A percentile compares a stretch with the other conserved stretches of the same genome.
phyloP scores from a whole-genome alignment of 2,329 filamentous ascomycete genomes.

The Botrytis porri region DNA sequence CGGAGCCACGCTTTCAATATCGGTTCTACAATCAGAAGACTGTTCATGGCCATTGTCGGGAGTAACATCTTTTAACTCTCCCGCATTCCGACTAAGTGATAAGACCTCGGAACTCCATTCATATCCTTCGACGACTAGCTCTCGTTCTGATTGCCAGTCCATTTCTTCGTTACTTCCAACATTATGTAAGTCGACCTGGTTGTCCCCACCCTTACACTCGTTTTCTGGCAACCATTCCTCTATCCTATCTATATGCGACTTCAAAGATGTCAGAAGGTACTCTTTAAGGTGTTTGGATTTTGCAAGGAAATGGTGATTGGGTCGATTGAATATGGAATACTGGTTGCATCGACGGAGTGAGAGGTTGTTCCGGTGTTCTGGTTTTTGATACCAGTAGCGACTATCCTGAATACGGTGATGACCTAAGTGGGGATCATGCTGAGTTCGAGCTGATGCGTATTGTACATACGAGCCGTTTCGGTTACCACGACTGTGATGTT shows the following conservation, averaged over 20 bases:
- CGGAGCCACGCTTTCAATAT: background rate
- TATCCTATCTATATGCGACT: background rate
- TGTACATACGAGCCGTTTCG: background rate
- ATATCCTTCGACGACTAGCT: background rate
- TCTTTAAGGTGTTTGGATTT: conserved; percentile 4
- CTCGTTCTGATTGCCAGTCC: background rate
- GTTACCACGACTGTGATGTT: background rate
- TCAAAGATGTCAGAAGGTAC: background rate
- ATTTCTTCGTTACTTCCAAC: background rate
- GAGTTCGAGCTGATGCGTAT: background rate
- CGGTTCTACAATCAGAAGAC: background rate
- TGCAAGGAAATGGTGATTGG: conserved; percentile 3
- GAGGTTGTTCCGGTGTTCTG: background rate
- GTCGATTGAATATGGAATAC: background rate
- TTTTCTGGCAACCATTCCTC: conserved; percentile 3
- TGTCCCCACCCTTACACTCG: background rate
- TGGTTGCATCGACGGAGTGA: background rate
- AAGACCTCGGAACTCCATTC: background rate
- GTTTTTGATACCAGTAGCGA: background rate
- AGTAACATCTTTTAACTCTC: background rate
- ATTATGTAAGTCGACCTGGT: background rate
- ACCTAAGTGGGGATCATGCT: background rate
- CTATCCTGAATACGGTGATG: background rate
- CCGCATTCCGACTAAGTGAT: background rate
- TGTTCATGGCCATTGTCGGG: background rate